These are phyloP conservation scores for Arxiozyma slooffiae DNA, from an alignment of 1,139 yeast species.

Conservation along the genomic window DNA sequence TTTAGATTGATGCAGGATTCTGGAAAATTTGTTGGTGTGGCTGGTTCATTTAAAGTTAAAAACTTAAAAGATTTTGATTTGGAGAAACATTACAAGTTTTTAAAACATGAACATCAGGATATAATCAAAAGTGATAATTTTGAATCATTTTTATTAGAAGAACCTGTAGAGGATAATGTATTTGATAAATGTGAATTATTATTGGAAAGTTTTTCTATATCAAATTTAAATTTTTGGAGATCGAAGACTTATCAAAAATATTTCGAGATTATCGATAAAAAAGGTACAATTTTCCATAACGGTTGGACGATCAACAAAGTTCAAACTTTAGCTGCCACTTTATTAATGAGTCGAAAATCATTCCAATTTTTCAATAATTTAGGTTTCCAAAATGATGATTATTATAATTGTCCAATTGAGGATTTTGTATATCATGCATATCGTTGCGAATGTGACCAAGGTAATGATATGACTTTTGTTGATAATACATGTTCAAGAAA, in stretches of 20 bases:
- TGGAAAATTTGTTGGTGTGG: slow-evolving; percentile 61
- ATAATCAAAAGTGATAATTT: slow-evolving; percentile 34
- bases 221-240: slow-evolving; percentile 64
- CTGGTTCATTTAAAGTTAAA: slow-evolving; percentile 70
- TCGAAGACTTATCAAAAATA: slow-evolving; percentile 55
- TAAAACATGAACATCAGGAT: slow-evolving; percentile 21
- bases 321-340: slow-evolving; percentile 70
- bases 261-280: slow-evolving; percentile 59
- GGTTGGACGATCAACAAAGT: slow-evolving; percentile 92
- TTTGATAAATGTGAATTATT: slow-evolving; percentile 37
- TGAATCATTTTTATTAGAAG: slow-evolving; percentile 60
- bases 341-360: slow-evolving; percentile 54
- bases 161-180: slow-evolving; percentile 49
- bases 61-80: slow-evolving; percentile 62
- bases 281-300: slow-evolving; percentile 83
- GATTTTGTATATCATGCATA: slow-evolving; percentile 37
- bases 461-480: slow-evolving; percentile 56
- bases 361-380: slow-evolving; percentile 70
- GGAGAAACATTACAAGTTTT: slow-evolving; percentile 65
- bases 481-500: slow-evolving; percentile 50
- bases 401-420: slow-evolving; percentile 55
- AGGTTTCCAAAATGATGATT: slow-evolving; percentile 32
- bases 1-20: slow-evolving; percentile 75
- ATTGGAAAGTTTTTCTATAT: slow-evolving; percentile 55
- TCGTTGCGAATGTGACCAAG: slow-evolving; percentile 57